Evolutionary conservation across 2,329 filamentous ascomycete genomes (phyloP), one percentile per base, ranked within the genome.

Genomic region (Fusarium longipes): DNA sequence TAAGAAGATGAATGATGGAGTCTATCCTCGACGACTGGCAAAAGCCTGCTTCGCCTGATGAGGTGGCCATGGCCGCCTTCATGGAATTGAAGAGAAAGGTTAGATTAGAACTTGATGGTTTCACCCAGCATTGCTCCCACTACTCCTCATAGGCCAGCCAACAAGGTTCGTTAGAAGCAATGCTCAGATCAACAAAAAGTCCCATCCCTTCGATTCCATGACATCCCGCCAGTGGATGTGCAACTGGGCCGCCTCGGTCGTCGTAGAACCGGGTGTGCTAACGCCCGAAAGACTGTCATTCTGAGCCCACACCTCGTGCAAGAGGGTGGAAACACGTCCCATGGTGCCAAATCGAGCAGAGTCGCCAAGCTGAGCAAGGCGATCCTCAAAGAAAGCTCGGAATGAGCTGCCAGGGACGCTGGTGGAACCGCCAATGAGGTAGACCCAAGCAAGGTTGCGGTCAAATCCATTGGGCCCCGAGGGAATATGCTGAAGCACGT

Each of bases 181-280:
- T 67, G 42, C 65, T 82, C 82, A 97, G 81, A 97, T 94, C 79
- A 97, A 87, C 79, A 97, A 85, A 82, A 93, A 96, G 78, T 97
- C 93, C 94, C 93, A 97, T 72, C 89, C 89, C 82, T 95, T 96
- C 82, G 90, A 88, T 81, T 88, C 88, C 93, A 97, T 97, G 77
- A 95, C 88, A 81, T 97, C 92, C 82, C 95, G 87, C 95, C 95
- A 98, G 89, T 94, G 93, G 80, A 97, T 87, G 82, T 91, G 90
- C 76, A 88, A 89, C 79, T 81, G 79, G 72, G 77, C 75, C 59
- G 76, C 77, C 57, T 80, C 78, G 30, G 77, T 77, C 39, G 72
- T 73, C 29, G 75, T 72, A 36, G 79, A 78, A 20, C 77, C 75
- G 20, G 78, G 77, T 43, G 75, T 75, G 75, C 76, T 77, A 14